These are phyloP conservation scores for Gaillardinia entomophila DNA, from an alignment of 805 yeast genomes.

Conservation along the genomic window DNA sequence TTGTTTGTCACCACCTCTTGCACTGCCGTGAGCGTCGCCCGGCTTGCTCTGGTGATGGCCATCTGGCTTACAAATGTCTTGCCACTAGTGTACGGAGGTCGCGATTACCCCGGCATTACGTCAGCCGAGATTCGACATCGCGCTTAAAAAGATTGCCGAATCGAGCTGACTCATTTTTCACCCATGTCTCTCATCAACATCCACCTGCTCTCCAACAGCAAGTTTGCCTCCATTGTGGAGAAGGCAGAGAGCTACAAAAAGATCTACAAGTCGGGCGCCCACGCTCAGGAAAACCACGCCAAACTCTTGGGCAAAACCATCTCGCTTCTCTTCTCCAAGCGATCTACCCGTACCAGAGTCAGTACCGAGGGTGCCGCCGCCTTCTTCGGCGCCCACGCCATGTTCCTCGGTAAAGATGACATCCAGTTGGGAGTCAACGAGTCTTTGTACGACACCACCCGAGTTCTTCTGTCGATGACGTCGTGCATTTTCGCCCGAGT, in stretches of 20 bases:
- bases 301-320: conserved; percentile 76
- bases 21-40: background rate
- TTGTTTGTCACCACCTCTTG: background rate
- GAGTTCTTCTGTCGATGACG: conserved; percentile 90
- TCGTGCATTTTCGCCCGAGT: conserved; percentile 96
- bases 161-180: conserved; percentile 3
- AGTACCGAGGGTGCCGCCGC: conserved; percentile 93
- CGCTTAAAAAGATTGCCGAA: conserved; percentile 4
- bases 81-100: too few species aligned
- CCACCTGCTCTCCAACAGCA: conserved; percentile 67
- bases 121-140: conserved; percentile 4
- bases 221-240: conserved; percentile 63
- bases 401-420: conserved; percentile 95
- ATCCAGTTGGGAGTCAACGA: conserved; percentile 96
- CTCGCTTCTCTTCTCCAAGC: conserved; percentile 79
- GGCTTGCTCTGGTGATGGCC: conserved; percentile 2
- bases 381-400: conserved; percentile 91
- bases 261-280: conserved; percentile 50
- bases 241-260: conserved; percentile 68
- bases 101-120: too few species aligned
- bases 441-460: conserved; percentile 80
- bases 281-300: conserved; percentile 30
- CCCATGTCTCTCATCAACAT: conserved; percentile 78
- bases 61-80: background rate
- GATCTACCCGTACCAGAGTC: conserved; percentile 93